Percentiles rank a stretch among this genome's conserved stretches.
phyloP scores from a whole-genome alignment of 768 basidiomycete genomes.

The Peribolospora kevripleyi region DNA sequence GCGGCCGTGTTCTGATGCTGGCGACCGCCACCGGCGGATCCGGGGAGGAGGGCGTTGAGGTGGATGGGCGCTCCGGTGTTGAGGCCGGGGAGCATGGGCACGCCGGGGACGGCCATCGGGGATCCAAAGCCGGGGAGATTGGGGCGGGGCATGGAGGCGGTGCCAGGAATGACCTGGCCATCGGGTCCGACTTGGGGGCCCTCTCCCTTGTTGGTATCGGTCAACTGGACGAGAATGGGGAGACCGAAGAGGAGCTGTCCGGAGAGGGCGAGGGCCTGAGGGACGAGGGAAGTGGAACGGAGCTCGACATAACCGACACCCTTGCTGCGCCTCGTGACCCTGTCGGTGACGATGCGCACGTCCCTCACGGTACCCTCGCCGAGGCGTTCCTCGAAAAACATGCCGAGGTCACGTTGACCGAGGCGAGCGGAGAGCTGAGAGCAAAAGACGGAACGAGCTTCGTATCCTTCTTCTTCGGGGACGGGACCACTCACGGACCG shows the following conservation, averaged over 20 bases:
- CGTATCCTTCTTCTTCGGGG: conserved; percentile 81
- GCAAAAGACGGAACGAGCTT: conserved; percentile 94
- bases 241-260: conserved; percentile 97
- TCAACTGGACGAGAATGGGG: conserved; percentile 85
- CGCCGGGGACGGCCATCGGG: too few relatives aligned
- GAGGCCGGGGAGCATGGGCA: too few relatives aligned
- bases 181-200: too few relatives aligned
- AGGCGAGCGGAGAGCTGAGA: conserved; percentile 92
- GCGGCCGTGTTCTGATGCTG: conserved; percentile 27
- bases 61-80: too few relatives aligned
- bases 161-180: too few relatives aligned
- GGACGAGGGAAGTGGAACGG: conserved; percentile 65
- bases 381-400: conserved; percentile 94
- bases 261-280: conserved; percentile 64
- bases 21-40: conserved; percentile 63
- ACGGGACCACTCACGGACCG: conserved; percentile 29
- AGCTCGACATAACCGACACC: conserved; percentile 99
- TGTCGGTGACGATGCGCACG: conserved; percentile 83
- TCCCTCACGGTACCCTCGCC: conserved; percentile 87
- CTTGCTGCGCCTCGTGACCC: conserved; percentile 86
- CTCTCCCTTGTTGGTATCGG: conserved; percentile 67
- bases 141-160: too few relatives aligned
- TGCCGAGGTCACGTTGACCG: conserved; percentile 87
- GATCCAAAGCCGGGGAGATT: conserved; percentile 15
- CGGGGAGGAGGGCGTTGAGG: conserved; percentile 6